Evolutionary conservation across 345 rosid genomes (phyloP).

Genomic region (Salix brachista): DNA sequence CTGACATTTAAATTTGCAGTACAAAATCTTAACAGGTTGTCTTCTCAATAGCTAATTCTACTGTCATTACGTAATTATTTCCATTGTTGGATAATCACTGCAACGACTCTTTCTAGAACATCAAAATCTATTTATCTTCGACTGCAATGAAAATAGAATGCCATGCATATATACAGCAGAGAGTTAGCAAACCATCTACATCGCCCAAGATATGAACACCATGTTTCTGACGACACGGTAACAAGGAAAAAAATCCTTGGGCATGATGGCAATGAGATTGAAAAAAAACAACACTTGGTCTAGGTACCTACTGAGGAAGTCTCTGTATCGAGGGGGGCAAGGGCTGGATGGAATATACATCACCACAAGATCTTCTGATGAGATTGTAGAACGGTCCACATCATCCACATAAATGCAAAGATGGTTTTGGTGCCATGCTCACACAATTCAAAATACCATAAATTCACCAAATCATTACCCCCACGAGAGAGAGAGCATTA

Average conservation of each 20-base stretch:
- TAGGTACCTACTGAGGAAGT: background rate
- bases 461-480: slow-evolving; percentile 48
- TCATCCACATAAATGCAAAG: slow-evolving; percentile 10
- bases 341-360: background rate
- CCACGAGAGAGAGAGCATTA: background rate
- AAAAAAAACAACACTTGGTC: background rate
- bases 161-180: background rate
- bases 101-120: no score
- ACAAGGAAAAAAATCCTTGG: background rate
- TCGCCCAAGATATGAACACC: background rate
- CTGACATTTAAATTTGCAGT: no score
- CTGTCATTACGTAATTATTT: no score
- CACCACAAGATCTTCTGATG: slow-evolving; percentile 16
- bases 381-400: background rate
- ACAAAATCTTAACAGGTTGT: no score
- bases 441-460: slow-evolving; percentile 33
- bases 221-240: background rate
- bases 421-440: slow-evolving; percentile 23
- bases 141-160: background rate
- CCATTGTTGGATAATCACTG: no score
- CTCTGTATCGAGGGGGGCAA: background rate
- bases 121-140: no score
- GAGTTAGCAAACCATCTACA: background rate
- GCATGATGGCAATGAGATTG: background rate
- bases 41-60: no score